phyloP scores from a whole-genome alignment of 2,329 filamentous ascomycete species.

The Diaporthe citriasiana region DNA sequence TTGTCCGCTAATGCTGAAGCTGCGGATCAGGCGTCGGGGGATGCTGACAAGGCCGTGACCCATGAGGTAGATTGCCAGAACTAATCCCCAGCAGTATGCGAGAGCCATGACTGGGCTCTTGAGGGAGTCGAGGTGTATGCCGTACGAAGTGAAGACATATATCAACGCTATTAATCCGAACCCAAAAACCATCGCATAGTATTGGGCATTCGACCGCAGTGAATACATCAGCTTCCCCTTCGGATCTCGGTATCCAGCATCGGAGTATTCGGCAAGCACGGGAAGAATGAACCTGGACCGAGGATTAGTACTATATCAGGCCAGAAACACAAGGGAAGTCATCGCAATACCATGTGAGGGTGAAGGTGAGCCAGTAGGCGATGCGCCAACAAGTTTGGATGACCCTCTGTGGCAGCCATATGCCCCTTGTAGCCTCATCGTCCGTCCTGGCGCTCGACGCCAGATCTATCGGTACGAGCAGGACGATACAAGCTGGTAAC shows the following conservation, averaged over 20 bases:
- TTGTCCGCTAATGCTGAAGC: slow-evolving; percentile 81
- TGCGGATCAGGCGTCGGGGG: slow-evolving; percentile 83
- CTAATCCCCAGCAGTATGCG: slow-evolving; percentile 92
- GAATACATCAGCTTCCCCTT: slow-evolving; percentile 87
- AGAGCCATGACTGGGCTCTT: slow-evolving; percentile 93
- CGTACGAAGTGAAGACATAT: slow-evolving; percentile 86
- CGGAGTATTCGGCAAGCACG: slow-evolving; percentile 92
- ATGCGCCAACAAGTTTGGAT: slow-evolving; percentile 94
- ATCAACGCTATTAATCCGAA: slow-evolving; percentile 79
- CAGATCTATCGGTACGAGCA: slow-evolving; percentile 95
- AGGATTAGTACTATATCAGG: slow-evolving; percentile 40
- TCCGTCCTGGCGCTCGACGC: slow-evolving; percentile 85
- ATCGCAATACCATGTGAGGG: slow-evolving; percentile 83
- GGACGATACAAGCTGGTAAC: slow-evolving; percentile 89
- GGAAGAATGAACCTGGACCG: slow-evolving; percentile 87
- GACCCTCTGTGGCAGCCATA: slow-evolving; percentile 86
- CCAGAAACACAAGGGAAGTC: background rate
- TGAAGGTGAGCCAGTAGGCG: slow-evolving; percentile 97
- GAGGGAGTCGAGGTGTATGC: slow-evolving; percentile 78
- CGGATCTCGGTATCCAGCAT: slow-evolving; percentile 91
- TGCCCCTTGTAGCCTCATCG: slow-evolving; percentile 79
- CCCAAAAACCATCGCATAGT: slow-evolving; percentile 84
- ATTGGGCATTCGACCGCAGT: slow-evolving; percentile 87
- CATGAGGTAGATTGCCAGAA: slow-evolving; percentile 96
- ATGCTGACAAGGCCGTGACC: slow-evolving; percentile 95